Evolutionary conservation across 164 flowering plant genomes (phyloP).

Genomic region (Euptelea pleiosperma): DNA sequence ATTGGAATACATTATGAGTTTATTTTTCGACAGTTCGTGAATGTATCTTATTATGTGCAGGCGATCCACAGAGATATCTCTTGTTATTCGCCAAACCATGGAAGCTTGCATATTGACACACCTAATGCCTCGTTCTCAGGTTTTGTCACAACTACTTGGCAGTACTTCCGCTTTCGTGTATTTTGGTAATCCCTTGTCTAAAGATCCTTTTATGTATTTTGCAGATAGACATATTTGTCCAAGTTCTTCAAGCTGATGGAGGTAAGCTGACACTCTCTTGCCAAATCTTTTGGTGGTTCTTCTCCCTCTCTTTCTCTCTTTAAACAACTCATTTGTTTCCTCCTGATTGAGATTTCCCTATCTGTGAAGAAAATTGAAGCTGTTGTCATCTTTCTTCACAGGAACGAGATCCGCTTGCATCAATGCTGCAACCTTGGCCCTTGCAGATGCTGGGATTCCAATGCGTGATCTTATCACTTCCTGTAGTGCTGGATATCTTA

Average conservation of each 20-base stretch:
- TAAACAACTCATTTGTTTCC: too few relatives aligned
- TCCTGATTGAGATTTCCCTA: too few relatives aligned
- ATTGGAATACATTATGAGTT: not conserved
- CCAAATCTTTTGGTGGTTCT: too few relatives aligned
- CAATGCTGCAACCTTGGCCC: constrained; percentile 97
- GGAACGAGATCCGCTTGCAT: constrained; percentile 97
- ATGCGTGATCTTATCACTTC: constrained; percentile 91
- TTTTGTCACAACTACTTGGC: constrained; percentile 15
- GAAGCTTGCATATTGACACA: constrained; percentile 94
- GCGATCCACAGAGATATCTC: constrained; percentile 89
- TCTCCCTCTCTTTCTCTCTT: too few relatives aligned
- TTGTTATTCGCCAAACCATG: constrained; percentile 95
- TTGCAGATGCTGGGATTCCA: constrained; percentile 97
- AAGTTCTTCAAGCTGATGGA: constrained; percentile 99
- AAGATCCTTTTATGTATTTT: constrained; percentile 11
- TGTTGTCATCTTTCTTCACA: constrained; percentile 21
- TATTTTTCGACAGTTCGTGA: not conserved
- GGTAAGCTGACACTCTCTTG: constrained; percentile 43
- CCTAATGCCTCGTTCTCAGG: constrained; percentile 95
- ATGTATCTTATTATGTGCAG: constrained; percentile 32
- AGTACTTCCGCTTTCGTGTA: not conserved
- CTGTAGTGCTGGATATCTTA: constrained; percentile 86
- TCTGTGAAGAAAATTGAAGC: not conserved
- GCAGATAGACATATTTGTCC: constrained; percentile 95
- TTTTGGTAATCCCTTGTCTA: not conserved